Conservation (phyloP, 2,329 filamentous ascomycete genomes). For the Aurifilum marmelostoma region DNA sequence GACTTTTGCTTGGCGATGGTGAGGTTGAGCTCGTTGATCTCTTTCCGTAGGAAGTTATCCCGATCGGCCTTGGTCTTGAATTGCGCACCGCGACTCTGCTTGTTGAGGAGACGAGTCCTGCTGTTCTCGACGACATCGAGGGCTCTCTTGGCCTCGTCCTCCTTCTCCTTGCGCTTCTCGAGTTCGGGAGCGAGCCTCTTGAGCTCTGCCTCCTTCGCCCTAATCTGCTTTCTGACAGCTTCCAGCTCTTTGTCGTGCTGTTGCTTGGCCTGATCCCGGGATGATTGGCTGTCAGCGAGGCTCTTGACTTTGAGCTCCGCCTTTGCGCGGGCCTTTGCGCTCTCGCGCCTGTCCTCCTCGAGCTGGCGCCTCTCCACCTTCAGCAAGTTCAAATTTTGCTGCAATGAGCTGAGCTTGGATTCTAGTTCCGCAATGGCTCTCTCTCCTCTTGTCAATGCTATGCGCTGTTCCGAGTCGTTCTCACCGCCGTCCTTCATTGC, state of each 20-base stretch:
- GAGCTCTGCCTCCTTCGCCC: slow-evolving; percentile 76
- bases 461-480: slow-evolving; percentile 78
- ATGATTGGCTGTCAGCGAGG: slow-evolving; percentile 79
- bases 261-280: slow-evolving; percentile 71
- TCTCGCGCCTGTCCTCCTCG: slow-evolving; percentile 86
- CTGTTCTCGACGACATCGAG: slow-evolving; percentile 77
- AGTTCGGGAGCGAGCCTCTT: slow-evolving; percentile 76
- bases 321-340: slow-evolving; percentile 78
- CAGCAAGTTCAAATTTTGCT: slow-evolving; percentile 81
- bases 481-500: slow-evolving; percentile 81
- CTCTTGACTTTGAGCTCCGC: slow-evolving; percentile 83
- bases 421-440: slow-evolving; percentile 78
- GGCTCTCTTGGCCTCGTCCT: slow-evolving; percentile 69
- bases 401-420: slow-evolving; percentile 75
- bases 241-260: slow-evolving; percentile 74
- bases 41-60: slow-evolving; percentile 77
- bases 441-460: slow-evolving; percentile 77
- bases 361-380: slow-evolving; percentile 83
- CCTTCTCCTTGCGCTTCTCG: slow-evolving; percentile 71
- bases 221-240: slow-evolving; percentile 73
- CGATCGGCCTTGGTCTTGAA: slow-evolving; percentile 89
- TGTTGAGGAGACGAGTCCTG: slow-evolving; percentile 81
- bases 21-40: slow-evolving; percentile 79
- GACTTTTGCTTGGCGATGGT: slow-evolving; percentile 81
- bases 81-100: slow-evolving; percentile 85